phyloP scores from a whole-genome alignment of 371 early-diverging fungal genomes.

The Dichotomocladium elegans region DNA sequence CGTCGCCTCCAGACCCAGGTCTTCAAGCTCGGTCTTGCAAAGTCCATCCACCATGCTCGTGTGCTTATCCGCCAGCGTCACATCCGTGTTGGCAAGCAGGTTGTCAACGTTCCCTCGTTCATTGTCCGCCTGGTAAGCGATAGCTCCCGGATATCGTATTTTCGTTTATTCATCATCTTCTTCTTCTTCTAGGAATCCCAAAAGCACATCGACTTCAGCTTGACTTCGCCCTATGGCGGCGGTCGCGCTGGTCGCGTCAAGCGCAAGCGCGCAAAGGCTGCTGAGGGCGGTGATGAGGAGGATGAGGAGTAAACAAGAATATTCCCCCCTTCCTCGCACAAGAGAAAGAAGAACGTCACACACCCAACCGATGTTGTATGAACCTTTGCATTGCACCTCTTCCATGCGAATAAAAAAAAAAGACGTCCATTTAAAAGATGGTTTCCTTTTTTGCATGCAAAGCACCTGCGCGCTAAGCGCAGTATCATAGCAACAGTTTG shows the following conservation, averaged over 20 bases:
- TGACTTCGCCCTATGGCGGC: slow-evolving; percentile 98
- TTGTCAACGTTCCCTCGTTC: slow-evolving; percentile 96
- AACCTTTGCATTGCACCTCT: slow-evolving; percentile 53
- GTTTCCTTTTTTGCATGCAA: slow-evolving; percentile 35
- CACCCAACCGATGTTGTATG: slow-evolving; percentile 23
- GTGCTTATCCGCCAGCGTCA: slow-evolving; percentile 98
- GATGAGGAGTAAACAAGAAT: slow-evolving; percentile 75
- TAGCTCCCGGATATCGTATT: background rate
- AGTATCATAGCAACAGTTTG: slow-evolving; percentile 25
- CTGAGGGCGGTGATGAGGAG: slow-evolving; percentile 60
- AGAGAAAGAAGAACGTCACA: too few relatives aligned
- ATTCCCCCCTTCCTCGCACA: background rate
- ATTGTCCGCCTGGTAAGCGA: slow-evolving; percentile 78
- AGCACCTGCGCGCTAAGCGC: slow-evolving; percentile 39
- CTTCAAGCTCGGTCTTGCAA: slow-evolving; percentile 98
- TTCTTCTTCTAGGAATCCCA: slow-evolving; percentile 65
- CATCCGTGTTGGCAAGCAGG: slow-evolving; percentile 99
- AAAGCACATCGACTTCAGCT: slow-evolving; percentile 98
- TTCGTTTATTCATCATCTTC: slow-evolving; percentile 1
- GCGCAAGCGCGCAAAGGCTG: slow-evolving; percentile 83
- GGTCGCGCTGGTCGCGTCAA: slow-evolving; percentile 98
- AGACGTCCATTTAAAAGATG: slow-evolving; percentile 21
- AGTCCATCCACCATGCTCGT: slow-evolving; percentile 99
- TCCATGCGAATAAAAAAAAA: slow-evolving; percentile 27
- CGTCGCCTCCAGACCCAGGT: slow-evolving; percentile 99